These are phyloP conservation scores for Silene conica DNA, from an alignment of 148 eudicot species.

Conservation along the genomic window DNA sequence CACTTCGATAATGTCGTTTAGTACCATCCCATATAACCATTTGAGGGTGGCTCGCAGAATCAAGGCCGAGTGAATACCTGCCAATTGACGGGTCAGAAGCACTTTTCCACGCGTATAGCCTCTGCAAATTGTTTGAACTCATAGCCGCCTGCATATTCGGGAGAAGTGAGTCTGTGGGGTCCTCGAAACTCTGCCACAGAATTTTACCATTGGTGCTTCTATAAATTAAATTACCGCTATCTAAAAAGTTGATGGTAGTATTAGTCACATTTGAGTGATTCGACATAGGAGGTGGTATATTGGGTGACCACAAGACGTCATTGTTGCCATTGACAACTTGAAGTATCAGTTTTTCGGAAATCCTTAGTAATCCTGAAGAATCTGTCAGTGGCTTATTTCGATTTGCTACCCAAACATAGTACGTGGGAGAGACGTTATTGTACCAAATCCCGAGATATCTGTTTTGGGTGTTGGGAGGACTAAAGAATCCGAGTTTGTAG, in stretches of 20 bases:
- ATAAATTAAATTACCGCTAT: slow-evolving; percentile 1
- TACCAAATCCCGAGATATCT: slow-evolving; percentile 34
- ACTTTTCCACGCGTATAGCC: background rate
- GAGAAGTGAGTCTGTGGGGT: background rate
- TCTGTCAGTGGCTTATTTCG: slow-evolving; percentile 26
- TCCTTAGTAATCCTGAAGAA: slow-evolving; percentile 21
- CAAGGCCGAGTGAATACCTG: background rate
- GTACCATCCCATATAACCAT: slow-evolving; percentile 3
- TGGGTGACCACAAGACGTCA: slow-evolving; percentile 24
- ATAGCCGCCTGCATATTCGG: background rate
- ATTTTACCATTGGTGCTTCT: background rate
- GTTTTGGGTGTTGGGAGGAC: slow-evolving; percentile 21
- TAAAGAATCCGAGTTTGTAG: slow-evolving; percentile 30
- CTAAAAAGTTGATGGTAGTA: slow-evolving; percentile 7
- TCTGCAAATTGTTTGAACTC: background rate
- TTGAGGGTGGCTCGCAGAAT: slow-evolving; percentile 22
- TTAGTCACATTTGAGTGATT: background rate
- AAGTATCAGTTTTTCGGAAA: slow-evolving; percentile 26
- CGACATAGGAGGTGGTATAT: background rate
- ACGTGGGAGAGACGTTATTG: background rate
- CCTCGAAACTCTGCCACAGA: background rate
- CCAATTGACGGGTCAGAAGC: background rate
- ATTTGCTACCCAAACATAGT: slow-evolving; percentile 32
- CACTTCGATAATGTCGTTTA: slow-evolving; percentile 6
- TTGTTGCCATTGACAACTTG: slow-evolving; percentile 18